Percentiles rank a stretch among this genome's conserved stretches.
phyloP scores from a whole-genome alignment of 306 rosid species.

The Begonia loranthoides region DNA sequence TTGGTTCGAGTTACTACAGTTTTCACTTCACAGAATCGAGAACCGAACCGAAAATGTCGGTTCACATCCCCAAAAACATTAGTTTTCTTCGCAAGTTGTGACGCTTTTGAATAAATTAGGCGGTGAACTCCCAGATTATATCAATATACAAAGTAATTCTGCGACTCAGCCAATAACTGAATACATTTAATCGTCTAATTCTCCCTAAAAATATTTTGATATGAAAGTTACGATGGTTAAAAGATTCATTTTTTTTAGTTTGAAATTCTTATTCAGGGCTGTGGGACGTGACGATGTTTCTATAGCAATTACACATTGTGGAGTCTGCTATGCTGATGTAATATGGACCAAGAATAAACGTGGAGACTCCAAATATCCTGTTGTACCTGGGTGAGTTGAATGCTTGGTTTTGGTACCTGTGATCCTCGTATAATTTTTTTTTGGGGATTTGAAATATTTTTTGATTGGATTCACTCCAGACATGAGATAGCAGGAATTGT shows the following conservation, averaged over 20 bases:
- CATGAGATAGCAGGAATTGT: slow-evolving; percentile 82
- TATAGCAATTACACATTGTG: slow-evolving; percentile 58
- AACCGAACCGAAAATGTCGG: too few species aligned
- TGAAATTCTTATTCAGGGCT: slow-evolving; percentile 27
- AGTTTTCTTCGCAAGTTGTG: too few species aligned
- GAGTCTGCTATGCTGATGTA: slow-evolving; percentile 71
- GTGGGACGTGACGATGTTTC: slow-evolving; percentile 50
- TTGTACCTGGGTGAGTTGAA: slow-evolving; percentile 52
- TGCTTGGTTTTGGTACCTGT: background rate
- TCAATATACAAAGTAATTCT: too few species aligned
- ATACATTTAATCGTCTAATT: too few species aligned
- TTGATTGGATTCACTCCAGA: slow-evolving; percentile 14
- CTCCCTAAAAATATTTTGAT: background rate
- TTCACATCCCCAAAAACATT: too few species aligned
- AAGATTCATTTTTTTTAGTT: slow-evolving; percentile 5
- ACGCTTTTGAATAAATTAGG: too few species aligned
- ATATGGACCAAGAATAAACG: slow-evolving; percentile 40
- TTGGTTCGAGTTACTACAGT: too few species aligned
- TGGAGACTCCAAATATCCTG: slow-evolving; percentile 53
- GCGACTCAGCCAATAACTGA: too few species aligned
- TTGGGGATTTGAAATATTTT: background rate
- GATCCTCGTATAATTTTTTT: too few species aligned
- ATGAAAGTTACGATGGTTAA: background rate
- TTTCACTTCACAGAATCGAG: too few species aligned
- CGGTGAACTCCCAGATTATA: too few species aligned